Evolutionary conservation across 2,329 filamentous ascomycete species (phyloP).

Genomic region (Colletotrichum sp.): DNA sequence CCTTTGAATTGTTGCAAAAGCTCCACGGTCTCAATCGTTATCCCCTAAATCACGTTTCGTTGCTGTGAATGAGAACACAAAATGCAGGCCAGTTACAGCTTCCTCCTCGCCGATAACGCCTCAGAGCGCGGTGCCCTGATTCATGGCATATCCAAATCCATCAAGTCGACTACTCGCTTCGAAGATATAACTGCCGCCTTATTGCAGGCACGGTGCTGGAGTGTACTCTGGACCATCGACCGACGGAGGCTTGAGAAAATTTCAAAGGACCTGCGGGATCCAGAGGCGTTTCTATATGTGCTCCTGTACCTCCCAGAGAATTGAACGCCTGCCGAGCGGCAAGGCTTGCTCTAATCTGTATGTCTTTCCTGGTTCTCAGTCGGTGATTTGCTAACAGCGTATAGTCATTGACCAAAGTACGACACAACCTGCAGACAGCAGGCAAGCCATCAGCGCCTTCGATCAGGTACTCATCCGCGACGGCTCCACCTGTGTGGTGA

Average conservation of each 20-base stretch:
- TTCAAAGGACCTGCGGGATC: background rate
- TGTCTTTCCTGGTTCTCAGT: background rate
- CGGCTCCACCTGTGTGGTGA: background rate
- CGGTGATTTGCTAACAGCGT: background rate
- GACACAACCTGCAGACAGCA: background rate
- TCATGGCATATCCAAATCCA: background rate
- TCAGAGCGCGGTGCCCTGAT: background rate
- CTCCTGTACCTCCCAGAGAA: background rate
- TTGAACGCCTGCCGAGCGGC: background rate
- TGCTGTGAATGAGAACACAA: no score
- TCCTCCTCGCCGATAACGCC: background rate
- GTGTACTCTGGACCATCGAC: background rate
- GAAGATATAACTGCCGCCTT: accelerated
- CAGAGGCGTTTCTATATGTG: background rate
- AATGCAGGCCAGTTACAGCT: background rate
- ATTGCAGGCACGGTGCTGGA: background rate
- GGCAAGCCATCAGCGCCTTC: background rate
- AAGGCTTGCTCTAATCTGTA: background rate
- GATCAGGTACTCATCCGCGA: background rate
- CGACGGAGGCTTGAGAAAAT: accelerated
- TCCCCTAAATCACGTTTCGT: no score
- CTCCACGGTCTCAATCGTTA: no score
- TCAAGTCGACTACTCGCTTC: background rate
- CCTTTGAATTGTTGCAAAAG: background rate
- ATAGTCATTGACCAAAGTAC: background rate